Percentiles rank a stretch among this genome's conserved stretches.
phyloP scores from a whole-genome alignment of 1,139 yeast genomes.

The Candida sanyaensis region DNA sequence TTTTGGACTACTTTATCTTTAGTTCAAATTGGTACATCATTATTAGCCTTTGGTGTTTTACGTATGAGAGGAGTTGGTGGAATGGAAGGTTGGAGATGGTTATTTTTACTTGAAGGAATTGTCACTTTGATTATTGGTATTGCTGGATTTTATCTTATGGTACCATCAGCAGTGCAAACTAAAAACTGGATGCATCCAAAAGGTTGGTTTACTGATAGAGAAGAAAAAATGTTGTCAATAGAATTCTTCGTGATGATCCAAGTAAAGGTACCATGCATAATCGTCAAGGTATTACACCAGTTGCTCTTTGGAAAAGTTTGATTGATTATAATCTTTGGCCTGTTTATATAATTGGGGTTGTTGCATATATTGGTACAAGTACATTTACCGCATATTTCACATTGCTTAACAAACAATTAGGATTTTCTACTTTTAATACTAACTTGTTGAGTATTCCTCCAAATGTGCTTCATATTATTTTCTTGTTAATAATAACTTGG shows the following conservation, averaged over 20 bases:
- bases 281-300: slow-evolving; percentile 52
- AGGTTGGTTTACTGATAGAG: slow-evolving; percentile 67
- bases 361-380: slow-evolving; percentile 43
- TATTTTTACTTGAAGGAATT: slow-evolving; percentile 64
- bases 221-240: slow-evolving; percentile 61
- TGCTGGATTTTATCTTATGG: slow-evolving; percentile 55
- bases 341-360: slow-evolving; percentile 50
- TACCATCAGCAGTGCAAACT: slow-evolving; percentile 60
- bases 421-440: slow-evolving; percentile 56
- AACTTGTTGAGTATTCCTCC: slow-evolving; percentile 57
- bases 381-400: slow-evolving; percentile 31
- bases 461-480: slow-evolving; percentile 16
- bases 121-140: slow-evolving; percentile 59
- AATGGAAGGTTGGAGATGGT: slow-evolving; percentile 61
- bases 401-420: slow-evolving; percentile 46
- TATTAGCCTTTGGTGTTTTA: slow-evolving; percentile 37
- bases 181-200: slow-evolving; percentile 49
- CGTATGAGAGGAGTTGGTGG: slow-evolving; percentile 29
- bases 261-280: slow-evolving; percentile 30
- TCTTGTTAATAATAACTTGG: slow-evolving; percentile 40
- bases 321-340: slow-evolving; percentile 63
- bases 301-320: slow-evolving; percentile 40
- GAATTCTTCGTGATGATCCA: slow-evolving; percentile 68
- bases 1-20: slow-evolving; percentile 17
- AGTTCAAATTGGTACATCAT: slow-evolving; percentile 35